phyloP scores from a whole-genome alignment of 805 yeast genomes.

The Ogataea paradorogensis region DNA sequence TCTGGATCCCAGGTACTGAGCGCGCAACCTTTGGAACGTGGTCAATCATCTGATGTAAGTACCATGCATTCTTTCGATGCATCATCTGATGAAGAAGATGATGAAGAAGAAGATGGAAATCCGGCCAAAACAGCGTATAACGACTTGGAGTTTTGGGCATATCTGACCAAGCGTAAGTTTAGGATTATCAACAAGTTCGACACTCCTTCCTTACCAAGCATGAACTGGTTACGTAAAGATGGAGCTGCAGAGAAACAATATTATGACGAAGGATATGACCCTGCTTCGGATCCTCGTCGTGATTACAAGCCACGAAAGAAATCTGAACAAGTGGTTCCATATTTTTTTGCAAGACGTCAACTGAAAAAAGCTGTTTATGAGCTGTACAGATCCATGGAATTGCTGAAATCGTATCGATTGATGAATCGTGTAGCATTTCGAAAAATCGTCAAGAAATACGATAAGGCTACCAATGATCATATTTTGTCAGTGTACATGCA shows the following conservation, averaged over 20 bases:
- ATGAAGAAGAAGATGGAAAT: slow-evolving; percentile 11
- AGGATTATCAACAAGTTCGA: slow-evolving; percentile 36
- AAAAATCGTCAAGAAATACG: slow-evolving; percentile 86
- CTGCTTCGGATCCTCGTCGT: slow-evolving; percentile 29
- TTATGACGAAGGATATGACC: slow-evolving; percentile 33
- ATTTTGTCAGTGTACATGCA: slow-evolving; percentile 50
- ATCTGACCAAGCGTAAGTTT: slow-evolving; percentile 25
- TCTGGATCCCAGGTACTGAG: not conserved
- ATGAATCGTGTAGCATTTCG: slow-evolving; percentile 86
- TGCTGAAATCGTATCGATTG: slow-evolving; percentile 65
- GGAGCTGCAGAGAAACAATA: slow-evolving; percentile 34
- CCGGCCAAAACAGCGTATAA: slow-evolving; percentile 7
- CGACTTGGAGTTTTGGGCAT: slow-evolving; percentile 19
- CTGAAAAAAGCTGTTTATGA: slow-evolving; percentile 68
- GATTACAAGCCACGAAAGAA: slow-evolving; percentile 45
- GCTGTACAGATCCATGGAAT: slow-evolving; percentile 68
- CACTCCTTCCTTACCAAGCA: slow-evolving; percentile 41
- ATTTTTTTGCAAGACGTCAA: slow-evolving; percentile 62
- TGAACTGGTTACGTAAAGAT: slow-evolving; percentile 32
- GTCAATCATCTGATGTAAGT: slow-evolving; percentile 1
- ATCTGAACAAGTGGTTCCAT: slow-evolving; percentile 42
- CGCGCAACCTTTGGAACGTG: slow-evolving; percentile 1
- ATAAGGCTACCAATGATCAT: slow-evolving; percentile 58
- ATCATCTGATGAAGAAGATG: slow-evolving; percentile 15
- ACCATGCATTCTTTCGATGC: slow-evolving; percentile 10